Base-by-base conservation (phyloP, 495 filamentous ascomycete genomes). In the Penicillium egyptiacum region DNA sequence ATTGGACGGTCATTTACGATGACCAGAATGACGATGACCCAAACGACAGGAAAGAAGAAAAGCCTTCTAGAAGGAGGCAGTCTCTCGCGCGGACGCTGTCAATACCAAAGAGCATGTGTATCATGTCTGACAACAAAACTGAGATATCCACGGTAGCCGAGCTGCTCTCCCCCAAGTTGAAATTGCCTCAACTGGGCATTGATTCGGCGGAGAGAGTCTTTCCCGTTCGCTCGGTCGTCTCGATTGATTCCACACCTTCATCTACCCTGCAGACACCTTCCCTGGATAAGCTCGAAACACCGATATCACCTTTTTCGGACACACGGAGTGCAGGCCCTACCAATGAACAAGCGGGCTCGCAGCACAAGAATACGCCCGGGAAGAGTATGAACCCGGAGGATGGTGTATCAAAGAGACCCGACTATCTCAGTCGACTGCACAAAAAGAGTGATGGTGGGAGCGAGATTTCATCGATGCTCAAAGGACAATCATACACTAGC, bases 231-330 rank as follows among this genome's bases (percentile, higher is more conserved):
- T 69, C 66, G 2, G 57, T 63, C 1, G 50, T 69, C 23, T 67
- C 66, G 0, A 61, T 67, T 4, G 64, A 69, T 41, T 63, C 64
- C 7, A 62, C 48, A 2, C 58, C 57, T 4, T 72, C 69, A 6
- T 70, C 69, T 3, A 61, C 64, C 3, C 37, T 67, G 16, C 64
- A 58, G 5, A 69, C 61, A 7, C 66, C 64, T 19, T 63, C 66
- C 4, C 22, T 63, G 3, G 66, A 70, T 11, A 67, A 63, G 22
- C 42, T 63, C 4, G 64, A 66, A 33, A 63, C 57, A 23, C 57
- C 58, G 17, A 48, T 61, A 19, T 58, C 64, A 16, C 62, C 67
- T 2, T 64, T 65, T 20, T 49, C 46, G 5, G 65, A 65, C 4
- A 54, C 47, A 4, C 50, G 42, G 31, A 41, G 16, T 11, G 58